Percentiles rank a stretch among this genome's conserved stretches.
Evolutionary conservation across 176 grass and related monocot genomes (phyloP).

Genomic region (Hordeum vulgare): MorexV3_pseudomolecules_assembly NC_058523.1:524188023-524188522

Average conservation of each 20-base stretch:
- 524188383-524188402: slow-evolving; percentile 16
- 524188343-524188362: not conserved
- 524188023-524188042: slow-evolving; percentile 72
- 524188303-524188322: slow-evolving; percentile 57
- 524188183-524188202: slow-evolving; percentile 86
- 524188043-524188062: slow-evolving; percentile 87
- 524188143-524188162: slow-evolving; percentile 10
- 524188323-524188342: not conserved
- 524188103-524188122: not conserved
- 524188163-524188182: slow-evolving; percentile 38
- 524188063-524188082: slow-evolving; percentile 80
- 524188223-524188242: slow-evolving; percentile 68
- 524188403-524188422: slow-evolving; percentile 11
- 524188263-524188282: slow-evolving; percentile 69
- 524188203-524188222: slow-evolving; percentile 86
- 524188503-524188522: not conserved
- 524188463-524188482: not conserved
- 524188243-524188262: slow-evolving; percentile 77
- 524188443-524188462: not conserved
- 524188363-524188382: slow-evolving; percentile 59
- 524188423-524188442: not conserved
- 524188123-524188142: slow-evolving; percentile 14
- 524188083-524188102: not conserved
- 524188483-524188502: not conserved
- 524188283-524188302: slow-evolving; percentile 63